Base-by-base conservation (phyloP, 768 basidiomycete species). In the Phlebiopsis gigantea region DNA sequence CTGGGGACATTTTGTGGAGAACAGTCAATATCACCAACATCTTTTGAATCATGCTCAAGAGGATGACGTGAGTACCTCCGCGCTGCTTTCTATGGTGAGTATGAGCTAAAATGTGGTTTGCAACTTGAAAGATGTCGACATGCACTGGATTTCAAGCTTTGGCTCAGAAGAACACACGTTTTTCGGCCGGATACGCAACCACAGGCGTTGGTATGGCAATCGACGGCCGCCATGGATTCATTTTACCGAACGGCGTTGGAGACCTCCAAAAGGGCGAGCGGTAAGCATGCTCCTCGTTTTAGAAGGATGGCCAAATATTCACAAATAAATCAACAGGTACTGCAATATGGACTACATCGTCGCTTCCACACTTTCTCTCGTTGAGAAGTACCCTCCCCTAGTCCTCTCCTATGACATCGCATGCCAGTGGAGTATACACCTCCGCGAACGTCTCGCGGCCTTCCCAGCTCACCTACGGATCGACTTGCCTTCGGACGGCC, bases 211-310 rank as follows among this genome's bases (percentile, higher is more conserved):
- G 21, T 46, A 58, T 48, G 5, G 55, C 56, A 6, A 26, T 54
- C 8, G 65, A 63, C 46, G 57, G 61, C 0, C 57, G 68, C 1
- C 69, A 70, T 51, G 65, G 57, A 3, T 46, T 69, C 12, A 53
- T 66, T 15, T 50, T 51, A 1, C 55, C 61, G 4, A 63, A 60
- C 42, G 66, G 63, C 0, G 49, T 66, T 1, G 67, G 60, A 6
- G 68, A 69, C 46, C 48, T 69, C 1, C 65, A 68, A 46, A 61
- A 62, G 17, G 66, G 68, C 4, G 65, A 69, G 43, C 26, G 62
- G 66, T 69, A 48, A 2, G 63, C n/a, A n/a, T n/a, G n/a, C n/a
- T 10, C 46, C 14, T 47, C 28, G 6, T n/a, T 15, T 39, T 9
- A 55, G 44, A 19, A 41, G 10, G n/a, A 10, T n/a, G 39, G 12